Percentiles rank a stretch among this genome's conserved stretches.
phyloP scores from a whole-genome alignment of 805 yeast species.

The Kazachstania psychrophila region DNA sequence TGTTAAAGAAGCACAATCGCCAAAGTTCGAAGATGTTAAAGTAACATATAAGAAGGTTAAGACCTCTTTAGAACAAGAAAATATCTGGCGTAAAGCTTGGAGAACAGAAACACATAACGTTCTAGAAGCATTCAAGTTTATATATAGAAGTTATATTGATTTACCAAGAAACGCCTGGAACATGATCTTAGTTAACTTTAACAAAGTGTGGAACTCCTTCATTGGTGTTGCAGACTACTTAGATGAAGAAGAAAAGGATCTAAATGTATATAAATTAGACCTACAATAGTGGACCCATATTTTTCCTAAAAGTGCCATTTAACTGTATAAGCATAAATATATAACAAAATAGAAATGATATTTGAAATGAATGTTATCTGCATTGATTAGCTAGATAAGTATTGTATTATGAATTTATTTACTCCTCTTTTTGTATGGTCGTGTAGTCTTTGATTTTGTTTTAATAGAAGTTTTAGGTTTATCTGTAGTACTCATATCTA shows the following conservation, averaged over 20 bases:
- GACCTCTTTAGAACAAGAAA: background rate
- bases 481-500: background rate
- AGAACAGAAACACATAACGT: constrained; percentile 44
- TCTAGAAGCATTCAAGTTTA: constrained; percentile 51
- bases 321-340: background rate
- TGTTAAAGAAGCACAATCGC: background rate
- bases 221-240: constrained; percentile 44
- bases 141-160: constrained; percentile 53
- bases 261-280: constrained; percentile 15
- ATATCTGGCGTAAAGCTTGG: constrained; percentile 36
- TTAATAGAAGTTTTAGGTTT: constrained; percentile 7
- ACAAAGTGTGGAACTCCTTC: constrained; percentile 62
- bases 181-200: constrained; percentile 38
- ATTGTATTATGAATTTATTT: background rate
- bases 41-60: background rate
- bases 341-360: background rate
- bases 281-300: constrained; percentile 9
- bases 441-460: constrained; percentile 8
- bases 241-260: constrained; percentile 18
- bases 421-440: background rate
- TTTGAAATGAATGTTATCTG: too few relatives aligned
- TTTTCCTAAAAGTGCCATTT: constrained; percentile 21
- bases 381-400: too few relatives aligned
- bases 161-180: constrained; percentile 59
- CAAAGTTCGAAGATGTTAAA: background rate